Base-by-base conservation (phyloP, 164 flowering plant species). In the Santalum album region DNA sequence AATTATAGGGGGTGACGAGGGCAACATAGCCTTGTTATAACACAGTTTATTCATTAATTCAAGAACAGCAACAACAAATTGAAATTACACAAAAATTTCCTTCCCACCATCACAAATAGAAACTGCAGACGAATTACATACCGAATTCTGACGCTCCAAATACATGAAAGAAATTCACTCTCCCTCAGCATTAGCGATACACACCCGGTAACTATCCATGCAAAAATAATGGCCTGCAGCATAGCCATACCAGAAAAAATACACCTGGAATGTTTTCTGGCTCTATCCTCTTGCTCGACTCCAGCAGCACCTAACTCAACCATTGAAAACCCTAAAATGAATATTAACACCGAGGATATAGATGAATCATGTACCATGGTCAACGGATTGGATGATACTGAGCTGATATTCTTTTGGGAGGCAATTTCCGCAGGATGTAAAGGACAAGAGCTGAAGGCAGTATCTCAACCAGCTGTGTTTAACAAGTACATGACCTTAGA, bases 381-480 rank as follows among this genome's bases (percentile, higher is more conserved):
- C 75, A 90, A 15, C 73, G 78, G 35, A 87, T 90, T 0, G 98
- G 98, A 55, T 87, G 98, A 64, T 90, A 85, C 58, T 87, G 91
- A 0, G 91, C 87, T 35, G 95, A 85, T 60, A 82, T 60, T 71
- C 91, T 78, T 69, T 82, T 90, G 1, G 95, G 96, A 10, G 98
- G 98, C 70, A 90, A 67, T 77, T 90, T 90, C 6, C 98, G 85
- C 62, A 87, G 68, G 68, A 90, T 86, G 82, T 62, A 90, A 32
- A 90, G 87, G 57, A 90, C 98, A 3, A 90, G 82, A 17, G 95
- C 95, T 11, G 98, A 90, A 38, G 98, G 98, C 27, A 90, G 74
- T 54, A 90, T 78, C 77, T 90, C 98, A 44, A 78, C 80, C 53
- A 85, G 65, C 97, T 90, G 83, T 58, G 66, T 57, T 47, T 9